Percentiles rank a stretch among this genome's conserved stretches.
Conservation (phyloP, 345 rosid species). For the Punica granatum region DNA sequence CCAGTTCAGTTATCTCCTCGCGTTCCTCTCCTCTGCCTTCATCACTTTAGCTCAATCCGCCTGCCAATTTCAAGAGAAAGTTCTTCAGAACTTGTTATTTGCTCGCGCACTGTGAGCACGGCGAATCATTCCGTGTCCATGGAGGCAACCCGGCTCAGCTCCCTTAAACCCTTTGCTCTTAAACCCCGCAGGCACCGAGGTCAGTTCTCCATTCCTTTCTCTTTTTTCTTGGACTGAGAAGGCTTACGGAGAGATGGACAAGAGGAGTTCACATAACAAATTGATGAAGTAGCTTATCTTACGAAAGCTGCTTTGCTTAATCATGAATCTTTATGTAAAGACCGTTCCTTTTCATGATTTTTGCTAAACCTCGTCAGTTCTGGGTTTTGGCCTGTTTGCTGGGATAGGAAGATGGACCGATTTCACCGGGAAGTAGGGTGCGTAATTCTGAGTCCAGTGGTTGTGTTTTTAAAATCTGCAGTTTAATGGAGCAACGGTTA, state of each 20-base stretch:
- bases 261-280: too few species aligned
- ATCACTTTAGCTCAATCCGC: too few species aligned
- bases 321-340: too few species aligned
- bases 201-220: neutral
- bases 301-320: too few species aligned
- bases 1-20: too few species aligned
- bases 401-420: neutral
- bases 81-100: neutral
- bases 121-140: neutral
- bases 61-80: neutral
- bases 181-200: conserved; percentile 4
- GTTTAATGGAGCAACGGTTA: too few species aligned
- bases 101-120: neutral
- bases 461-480: too few species aligned
- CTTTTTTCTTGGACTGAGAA: neutral
- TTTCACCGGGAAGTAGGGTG: too few species aligned
- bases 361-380: neutral
- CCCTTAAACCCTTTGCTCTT: neutral
- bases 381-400: neutral
- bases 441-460: too few species aligned
- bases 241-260: neutral
- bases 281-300: too few species aligned
- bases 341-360: neutral
- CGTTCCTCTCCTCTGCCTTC: too few species aligned
- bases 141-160: conserved; percentile 7